Base-by-base conservation (phyloP, 2,329 filamentous ascomycete species). In the Sarocladium strictum region DNA sequence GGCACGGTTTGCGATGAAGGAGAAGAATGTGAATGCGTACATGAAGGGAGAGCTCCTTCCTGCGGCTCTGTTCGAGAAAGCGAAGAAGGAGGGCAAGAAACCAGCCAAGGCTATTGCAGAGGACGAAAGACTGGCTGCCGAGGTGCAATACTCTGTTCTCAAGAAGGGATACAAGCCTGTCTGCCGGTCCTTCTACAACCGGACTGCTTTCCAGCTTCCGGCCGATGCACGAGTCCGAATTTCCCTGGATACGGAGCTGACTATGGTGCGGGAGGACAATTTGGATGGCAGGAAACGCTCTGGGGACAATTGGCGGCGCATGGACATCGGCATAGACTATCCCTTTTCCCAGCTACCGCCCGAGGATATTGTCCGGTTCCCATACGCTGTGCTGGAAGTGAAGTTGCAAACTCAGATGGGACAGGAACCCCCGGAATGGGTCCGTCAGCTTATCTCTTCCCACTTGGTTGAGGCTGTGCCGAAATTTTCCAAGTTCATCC, bases 401-500 rank as follows among this genome's bases (percentile, higher is more conserved):
- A 99, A 99, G 76, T 81, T 99, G 19, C 94, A 99, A 72, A 99
- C 94, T 1, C 93, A 97, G 69, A 85, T 89, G 55, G 94, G 94
- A 37, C 92, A 97, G 69, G 91, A 97, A 66, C 90, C 94, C 14
- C 94, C 94, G 0, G 89, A 95, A 66, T 99, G 94, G 94, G 93
- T 99, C 62, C 86, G 91, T 21, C 90, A 97, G 66, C 80, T 99
- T 53, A 96, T 91, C 43, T 81, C 90, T 12, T 96, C 91, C 58
- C 94, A 99, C 73, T 79, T 99, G 15, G 94, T 99, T 2, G 94
- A 99, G 73, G 92, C 94, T n/a, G 92, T 99, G 2, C 94, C 94
- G 58, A 99, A 99, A 68, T 99, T 97, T 72, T 97, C 91, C 65
- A 99, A 99, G 73, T 99, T 97, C 69, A 97, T 99, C 56, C 94